phyloP scores from a whole-genome alignment of 768 basidiomycete species.

The Butyriboletus loyo region DNA sequence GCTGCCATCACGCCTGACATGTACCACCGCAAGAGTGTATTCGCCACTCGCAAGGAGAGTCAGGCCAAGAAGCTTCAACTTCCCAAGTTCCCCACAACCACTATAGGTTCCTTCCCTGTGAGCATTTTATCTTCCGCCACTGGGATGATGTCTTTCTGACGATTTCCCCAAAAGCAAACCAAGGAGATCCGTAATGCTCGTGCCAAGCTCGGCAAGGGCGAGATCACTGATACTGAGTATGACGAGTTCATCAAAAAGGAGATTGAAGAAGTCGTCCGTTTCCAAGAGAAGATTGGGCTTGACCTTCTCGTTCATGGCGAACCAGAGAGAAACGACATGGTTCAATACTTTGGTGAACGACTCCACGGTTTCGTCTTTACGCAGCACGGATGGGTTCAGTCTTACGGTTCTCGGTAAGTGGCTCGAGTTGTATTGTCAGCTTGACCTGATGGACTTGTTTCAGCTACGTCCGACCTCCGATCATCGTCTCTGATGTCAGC shows the following conservation, averaged over 20 bases:
- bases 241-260: slow-evolving; percentile 99
- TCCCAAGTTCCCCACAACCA: slow-evolving; percentile 97
- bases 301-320: slow-evolving; percentile 99
- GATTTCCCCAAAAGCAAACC: slow-evolving; percentile 66
- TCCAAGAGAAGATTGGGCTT: slow-evolving; percentile 96
- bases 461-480: slow-evolving; percentile 96
- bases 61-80: slow-evolving; percentile 88
- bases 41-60: slow-evolving; percentile 80
- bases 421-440: slow-evolving; percentile 2
- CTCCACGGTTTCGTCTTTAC: slow-evolving; percentile 96
- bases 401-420: slow-evolving; percentile 93
- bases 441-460: slow-evolving; percentile 7
- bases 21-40: slow-evolving; percentile 86
- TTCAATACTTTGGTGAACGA: slow-evolving; percentile 99
- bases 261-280: slow-evolving; percentile 86
- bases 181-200: slow-evolving; percentile 98
- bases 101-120: slow-evolving; percentile 97
- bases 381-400: slow-evolving; percentile 98
- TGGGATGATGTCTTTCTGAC: slow-evolving; percentile 2
- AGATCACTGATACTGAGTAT: slow-evolving; percentile 83
- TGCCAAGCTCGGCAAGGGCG: slow-evolving; percentile 90
- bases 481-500: slow-evolving; percentile 97
- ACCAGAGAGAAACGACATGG: slow-evolving; percentile 99
- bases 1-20: slow-evolving; percentile 83
- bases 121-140: slow-evolving; percentile 18